These are phyloP conservation scores for Solanum hybrid DNA, from an alignment of 305 asterid genomes.

Conservation along the genomic window DNA sequence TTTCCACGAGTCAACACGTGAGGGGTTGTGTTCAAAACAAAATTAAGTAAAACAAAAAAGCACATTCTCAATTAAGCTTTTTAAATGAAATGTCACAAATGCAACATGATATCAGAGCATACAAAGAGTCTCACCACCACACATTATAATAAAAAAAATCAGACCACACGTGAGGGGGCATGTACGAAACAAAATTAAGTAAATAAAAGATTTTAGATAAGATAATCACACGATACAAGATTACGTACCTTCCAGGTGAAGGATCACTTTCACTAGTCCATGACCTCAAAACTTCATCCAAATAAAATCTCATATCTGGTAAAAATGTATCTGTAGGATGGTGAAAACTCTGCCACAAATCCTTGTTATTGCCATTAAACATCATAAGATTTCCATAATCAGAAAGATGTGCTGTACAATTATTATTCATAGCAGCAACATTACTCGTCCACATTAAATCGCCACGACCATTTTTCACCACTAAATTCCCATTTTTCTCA, in stretches of 20 bases:
- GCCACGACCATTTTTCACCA: conserved; percentile 21
- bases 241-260: conserved; percentile 35
- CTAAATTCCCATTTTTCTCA: conserved; percentile 31
- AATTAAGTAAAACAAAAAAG: not conserved
- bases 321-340: conserved; percentile 57
- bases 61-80: not conserved
- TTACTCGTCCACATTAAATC: conserved; percentile 35
- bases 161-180: not conserved
- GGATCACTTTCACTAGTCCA: conserved; percentile 63
- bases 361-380: not conserved
- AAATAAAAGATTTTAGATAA: not conserved
- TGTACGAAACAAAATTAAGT: not conserved
- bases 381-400: conserved; percentile 49
- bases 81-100: not conserved
- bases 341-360: conserved; percentile 46
- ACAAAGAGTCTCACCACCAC: not conserved
- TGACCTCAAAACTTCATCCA: conserved; percentile 31
- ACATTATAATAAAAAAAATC: not conserved
- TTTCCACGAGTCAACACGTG: not conserved
- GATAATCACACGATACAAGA: not conserved
- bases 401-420: conserved; percentile 26
- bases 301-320: conserved; percentile 43
- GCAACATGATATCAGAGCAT: not conserved
- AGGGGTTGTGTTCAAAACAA: not conserved
- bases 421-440: conserved; percentile 4